Conservation (phyloP, 768 basidiomycete genomes). For the Cubamyces sp. region DNA sequence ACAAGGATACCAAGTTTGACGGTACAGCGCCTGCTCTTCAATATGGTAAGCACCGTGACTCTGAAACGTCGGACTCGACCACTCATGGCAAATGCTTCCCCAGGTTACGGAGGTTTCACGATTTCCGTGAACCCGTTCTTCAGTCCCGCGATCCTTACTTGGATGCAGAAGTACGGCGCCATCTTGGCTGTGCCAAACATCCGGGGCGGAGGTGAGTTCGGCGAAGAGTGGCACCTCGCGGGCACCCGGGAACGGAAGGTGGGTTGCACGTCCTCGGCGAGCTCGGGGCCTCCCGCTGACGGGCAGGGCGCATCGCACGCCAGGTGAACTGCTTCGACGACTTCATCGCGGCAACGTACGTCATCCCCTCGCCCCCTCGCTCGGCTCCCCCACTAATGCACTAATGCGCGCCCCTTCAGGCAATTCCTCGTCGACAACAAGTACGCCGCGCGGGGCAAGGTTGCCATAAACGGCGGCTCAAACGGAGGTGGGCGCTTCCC, state of each 20-base stretch:
- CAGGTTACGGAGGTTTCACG: slow-evolving; percentile 84
- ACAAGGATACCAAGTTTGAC: slow-evolving; percentile 68
- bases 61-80: not conserved
- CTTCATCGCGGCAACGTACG: slow-evolving; percentile 81
- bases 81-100: not conserved
- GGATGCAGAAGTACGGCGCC: slow-evolving; percentile 71
- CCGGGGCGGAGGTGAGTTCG: slow-evolving; percentile 73
- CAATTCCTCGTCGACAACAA: slow-evolving; percentile 75
- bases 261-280: slow-evolving; percentile 17
- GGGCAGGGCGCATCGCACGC: not conserved
- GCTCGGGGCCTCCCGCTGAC: slow-evolving; percentile 1
- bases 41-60: slow-evolving; percentile 53
- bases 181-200: slow-evolving; percentile 59
- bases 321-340: slow-evolving; percentile 80
- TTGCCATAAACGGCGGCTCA: slow-evolving; percentile 78
- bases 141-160: slow-evolving; percentile 70
- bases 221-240: slow-evolving; percentile 82
- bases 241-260: slow-evolving; percentile 76
- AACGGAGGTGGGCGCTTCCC: slow-evolving; percentile 64
- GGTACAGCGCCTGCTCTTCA: slow-evolving; percentile 79
- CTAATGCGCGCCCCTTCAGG: slow-evolving; percentile 38
- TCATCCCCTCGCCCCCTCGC: slow-evolving; percentile 6
- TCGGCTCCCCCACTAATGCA: not conserved
- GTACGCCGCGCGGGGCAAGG: slow-evolving; percentile 67
- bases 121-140: slow-evolving; percentile 75